phyloP scores from a whole-genome alignment of 768 basidiomycete genomes.

The Boletus subparvulus region DNA sequence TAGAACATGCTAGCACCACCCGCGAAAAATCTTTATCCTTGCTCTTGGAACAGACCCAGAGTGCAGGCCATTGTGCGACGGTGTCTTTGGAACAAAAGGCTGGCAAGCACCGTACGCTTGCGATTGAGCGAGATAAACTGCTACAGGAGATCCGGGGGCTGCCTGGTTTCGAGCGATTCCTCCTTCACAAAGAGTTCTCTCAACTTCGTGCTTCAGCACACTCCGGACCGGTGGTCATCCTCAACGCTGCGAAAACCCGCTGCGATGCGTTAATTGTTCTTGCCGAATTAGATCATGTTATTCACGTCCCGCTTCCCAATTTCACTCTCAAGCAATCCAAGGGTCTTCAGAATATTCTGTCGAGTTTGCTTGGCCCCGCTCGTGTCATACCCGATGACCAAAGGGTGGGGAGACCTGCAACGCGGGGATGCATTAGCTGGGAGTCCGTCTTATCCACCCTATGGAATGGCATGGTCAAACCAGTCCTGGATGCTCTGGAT shows the following conservation, averaged over 20 bases:
- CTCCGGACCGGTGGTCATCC: not conserved
- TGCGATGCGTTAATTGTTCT: slow-evolving; percentile 31
- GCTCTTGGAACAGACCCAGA: not conserved
- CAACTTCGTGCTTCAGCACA: not conserved
- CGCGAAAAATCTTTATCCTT: not conserved
- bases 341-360: not conserved
- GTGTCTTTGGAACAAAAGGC: slow-evolving; percentile 1
- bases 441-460: not conserved
- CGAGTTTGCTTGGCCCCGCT: not conserved
- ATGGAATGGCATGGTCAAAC: slow-evolving; percentile 10
- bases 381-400: not conserved
- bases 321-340: not conserved
- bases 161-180: slow-evolving; percentile 7
- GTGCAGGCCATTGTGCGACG: not conserved
- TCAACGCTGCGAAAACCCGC: slow-evolving; percentile 6
- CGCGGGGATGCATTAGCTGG: not conserved
- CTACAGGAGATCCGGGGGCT: not conserved
- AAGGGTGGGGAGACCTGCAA: not conserved
- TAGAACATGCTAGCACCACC: not conserved
- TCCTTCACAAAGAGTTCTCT: slow-evolving; percentile 1
- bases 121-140: slow-evolving; percentile 1
- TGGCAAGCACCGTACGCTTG: not conserved
- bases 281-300: not conserved
- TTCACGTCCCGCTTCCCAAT: slow-evolving; percentile 4
- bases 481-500: not conserved